Percentiles rank a stretch among this genome's conserved stretches.
Conservation (phyloP, 2,329 filamentous ascomycete species). For the Dactylellina drechsleri region DNA sequence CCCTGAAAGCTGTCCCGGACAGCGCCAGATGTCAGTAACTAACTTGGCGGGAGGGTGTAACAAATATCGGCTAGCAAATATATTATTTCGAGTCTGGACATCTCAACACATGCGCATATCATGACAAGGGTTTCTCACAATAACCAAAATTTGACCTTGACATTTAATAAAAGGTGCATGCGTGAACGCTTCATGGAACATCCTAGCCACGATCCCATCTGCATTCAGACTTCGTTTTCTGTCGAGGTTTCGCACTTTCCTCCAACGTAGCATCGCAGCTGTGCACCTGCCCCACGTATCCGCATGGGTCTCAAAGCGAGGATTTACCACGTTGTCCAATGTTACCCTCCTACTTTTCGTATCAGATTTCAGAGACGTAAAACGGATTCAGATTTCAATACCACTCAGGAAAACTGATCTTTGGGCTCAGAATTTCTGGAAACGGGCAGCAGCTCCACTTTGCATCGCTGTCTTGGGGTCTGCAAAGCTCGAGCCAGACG, state of each 20-base stretch:
- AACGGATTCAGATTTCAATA: not conserved
- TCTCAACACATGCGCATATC: too few relatives aligned
- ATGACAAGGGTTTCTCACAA: not conserved
- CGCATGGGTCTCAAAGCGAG: slow-evolving; percentile 5
- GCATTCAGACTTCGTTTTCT: slow-evolving; percentile 32
- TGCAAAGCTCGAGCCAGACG: too few relatives aligned
- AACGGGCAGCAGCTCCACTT: too few relatives aligned
- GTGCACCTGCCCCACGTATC: slow-evolving; percentile 23
- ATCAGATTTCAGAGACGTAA: slow-evolving; percentile 6
- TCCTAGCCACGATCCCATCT: slow-evolving; percentile 20
- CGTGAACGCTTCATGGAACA: slow-evolving; percentile 22
- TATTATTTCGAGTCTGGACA: too few relatives aligned
- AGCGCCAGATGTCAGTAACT: not conserved
- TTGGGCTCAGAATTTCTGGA: too few relatives aligned
- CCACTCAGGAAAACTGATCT: not conserved
- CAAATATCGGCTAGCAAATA: slow-evolving; percentile 10
- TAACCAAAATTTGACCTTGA: slow-evolving; percentile 16
- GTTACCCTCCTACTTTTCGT: slow-evolving; percentile 2
- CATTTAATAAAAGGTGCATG: slow-evolving; percentile 7
- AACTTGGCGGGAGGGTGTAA: slow-evolving; percentile 3
- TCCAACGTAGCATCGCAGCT: slow-evolving; percentile 47
- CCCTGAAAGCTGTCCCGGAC: not conserved
- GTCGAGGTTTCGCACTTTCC: slow-evolving; percentile 30
- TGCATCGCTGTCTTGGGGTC: too few relatives aligned
- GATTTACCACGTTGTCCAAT: slow-evolving; percentile 30